These are phyloP conservation scores for Phytophthora fragariaefolia DNA, from an alignment of 352 stramenopile species.

Conservation along the genomic window DNA sequence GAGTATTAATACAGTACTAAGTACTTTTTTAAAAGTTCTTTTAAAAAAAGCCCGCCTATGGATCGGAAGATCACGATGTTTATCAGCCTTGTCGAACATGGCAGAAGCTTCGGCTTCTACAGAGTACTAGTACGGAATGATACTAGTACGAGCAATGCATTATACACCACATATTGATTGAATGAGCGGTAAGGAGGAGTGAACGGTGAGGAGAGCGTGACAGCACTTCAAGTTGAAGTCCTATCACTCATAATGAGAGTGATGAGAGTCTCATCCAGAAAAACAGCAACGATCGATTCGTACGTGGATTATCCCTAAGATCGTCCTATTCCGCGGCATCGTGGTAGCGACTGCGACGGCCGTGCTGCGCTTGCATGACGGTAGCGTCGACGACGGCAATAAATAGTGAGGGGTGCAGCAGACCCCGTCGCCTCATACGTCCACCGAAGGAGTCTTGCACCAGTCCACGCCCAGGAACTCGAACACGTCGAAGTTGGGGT, in stretches of 20 bases:
- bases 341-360: too few species aligned
- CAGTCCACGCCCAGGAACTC: constrained; percentile 63
- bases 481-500: constrained; percentile 57
- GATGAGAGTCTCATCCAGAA: not conserved
- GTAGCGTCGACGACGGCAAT: constrained; percentile 9
- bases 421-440: constrained; percentile 8
- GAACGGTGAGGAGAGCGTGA: not conserved
- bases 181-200: not conserved
- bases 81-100: too few species aligned
- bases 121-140: too few species aligned
- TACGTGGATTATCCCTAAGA: not conserved
- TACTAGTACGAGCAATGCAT: too few species aligned
- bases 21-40: too few species aligned
- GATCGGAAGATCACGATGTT: too few species aligned
- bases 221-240: not conserved
- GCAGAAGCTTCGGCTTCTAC: too few species aligned
- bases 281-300: not conserved
- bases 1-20: too few species aligned
- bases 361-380: too few species aligned
- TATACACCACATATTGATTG: too few species aligned
- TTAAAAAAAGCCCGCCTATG: too few species aligned
- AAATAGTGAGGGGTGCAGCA: constrained; percentile 32
- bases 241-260: not conserved
- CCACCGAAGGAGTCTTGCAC: constrained; percentile 40
- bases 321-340: too few species aligned